Conservation (phyloP, 2,329 filamentous ascomycete genomes). For the Bipolaris sorokiniana region DNA sequence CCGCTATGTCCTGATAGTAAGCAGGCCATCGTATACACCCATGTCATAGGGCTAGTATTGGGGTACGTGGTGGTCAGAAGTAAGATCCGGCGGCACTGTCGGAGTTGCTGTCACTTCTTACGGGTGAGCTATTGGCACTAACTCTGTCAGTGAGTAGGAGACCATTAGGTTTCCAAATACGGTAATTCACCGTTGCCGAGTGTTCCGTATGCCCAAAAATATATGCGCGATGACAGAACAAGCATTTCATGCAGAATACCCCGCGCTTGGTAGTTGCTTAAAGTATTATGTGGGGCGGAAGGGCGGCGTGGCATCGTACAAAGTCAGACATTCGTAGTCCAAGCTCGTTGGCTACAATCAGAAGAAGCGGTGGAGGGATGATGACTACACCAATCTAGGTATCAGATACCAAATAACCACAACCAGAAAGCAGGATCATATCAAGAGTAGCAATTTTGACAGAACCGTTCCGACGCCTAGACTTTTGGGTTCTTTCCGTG, state of each 20-base stretch:
- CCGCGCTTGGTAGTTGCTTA: slow-evolving; percentile 4
- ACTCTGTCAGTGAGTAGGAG: not conserved
- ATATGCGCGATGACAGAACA: slow-evolving; percentile 6
- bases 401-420: not conserved
- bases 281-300: slow-evolving; percentile 3
- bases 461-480: not conserved
- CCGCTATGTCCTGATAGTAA: not conserved
- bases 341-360: not conserved
- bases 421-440: not conserved
- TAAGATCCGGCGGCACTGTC: slow-evolving; percentile 8
- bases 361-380: not conserved
- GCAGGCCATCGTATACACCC: not conserved
- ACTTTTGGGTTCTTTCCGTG: not conserved
- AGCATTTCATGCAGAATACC: slow-evolving; percentile 4
- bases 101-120: not conserved
- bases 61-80: not conserved
- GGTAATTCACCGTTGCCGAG: slow-evolving; percentile 16
- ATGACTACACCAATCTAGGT: too few species aligned
- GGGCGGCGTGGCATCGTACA: not conserved
- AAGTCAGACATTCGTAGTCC: not conserved
- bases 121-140: slow-evolving; percentile 10
- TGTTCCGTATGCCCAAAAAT: slow-evolving; percentile 6
- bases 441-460: not conserved
- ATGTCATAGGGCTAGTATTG: not conserved
- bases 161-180: slow-evolving; percentile 1